These are phyloP conservation scores for Alternaria arborescens DNA, from an alignment of 2,329 filamentous ascomycete genomes.

Conservation along the genomic window DNA sequence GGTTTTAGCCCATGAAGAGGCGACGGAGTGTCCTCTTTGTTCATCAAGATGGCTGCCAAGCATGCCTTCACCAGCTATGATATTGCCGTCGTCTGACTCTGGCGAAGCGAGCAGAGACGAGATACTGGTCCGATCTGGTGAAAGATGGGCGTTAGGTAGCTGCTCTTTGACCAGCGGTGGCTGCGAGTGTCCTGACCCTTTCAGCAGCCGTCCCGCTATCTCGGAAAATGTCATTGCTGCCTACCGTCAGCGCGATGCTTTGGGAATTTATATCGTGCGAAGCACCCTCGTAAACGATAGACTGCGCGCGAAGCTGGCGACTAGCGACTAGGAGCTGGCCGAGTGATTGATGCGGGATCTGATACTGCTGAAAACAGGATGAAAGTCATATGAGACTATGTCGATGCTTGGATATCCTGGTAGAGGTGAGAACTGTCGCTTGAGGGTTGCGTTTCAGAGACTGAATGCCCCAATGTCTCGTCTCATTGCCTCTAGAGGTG, in stretches of 20 bases:
- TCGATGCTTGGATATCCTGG: conserved; percentile 49
- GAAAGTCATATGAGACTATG: conserved; percentile 52
- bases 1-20: conserved; percentile 45
- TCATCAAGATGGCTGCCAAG: conserved; percentile 36
- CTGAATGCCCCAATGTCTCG: conserved; percentile 11
- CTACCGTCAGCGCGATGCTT: conserved; percentile 32
- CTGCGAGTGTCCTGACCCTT: conserved; percentile 44
- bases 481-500: neutral
- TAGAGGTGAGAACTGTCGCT: conserved; percentile 35
- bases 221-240: conserved; percentile 41
- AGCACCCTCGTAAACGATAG: conserved; percentile 31
- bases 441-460: conserved; percentile 31
- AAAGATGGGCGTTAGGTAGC: conserved; percentile 23
- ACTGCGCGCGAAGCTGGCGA: conserved; percentile 35
- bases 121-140: conserved; percentile 27
- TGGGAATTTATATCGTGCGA: conserved; percentile 9
- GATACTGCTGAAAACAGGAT: conserved; percentile 46
- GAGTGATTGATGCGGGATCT: conserved; percentile 46
- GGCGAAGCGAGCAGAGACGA: conserved; percentile 21
- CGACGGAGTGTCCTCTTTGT: conserved; percentile 33
- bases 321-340: conserved; percentile 41
- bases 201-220: conserved; percentile 46
- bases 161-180: conserved; percentile 32
- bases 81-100: conserved; percentile 21
- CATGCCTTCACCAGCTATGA: conserved; percentile 35